Percentiles rank a stretch among this genome's conserved stretches.
Evolutionary conservation across 306 rosid genomes (phyloP).

Genomic region (Hylodesmum podocarpum): DNA sequence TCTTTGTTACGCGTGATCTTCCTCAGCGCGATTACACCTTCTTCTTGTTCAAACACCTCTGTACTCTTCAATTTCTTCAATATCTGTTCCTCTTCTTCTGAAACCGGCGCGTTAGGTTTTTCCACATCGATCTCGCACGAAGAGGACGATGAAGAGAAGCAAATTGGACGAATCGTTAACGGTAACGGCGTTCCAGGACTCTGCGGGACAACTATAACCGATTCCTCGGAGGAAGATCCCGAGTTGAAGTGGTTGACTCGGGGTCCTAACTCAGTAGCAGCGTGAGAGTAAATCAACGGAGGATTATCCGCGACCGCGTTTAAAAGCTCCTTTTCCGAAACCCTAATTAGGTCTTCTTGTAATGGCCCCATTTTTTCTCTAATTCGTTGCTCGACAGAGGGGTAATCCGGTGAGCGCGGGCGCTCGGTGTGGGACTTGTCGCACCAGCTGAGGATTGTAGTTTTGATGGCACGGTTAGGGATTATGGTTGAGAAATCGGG

Average conservation of each 20-base stretch:
- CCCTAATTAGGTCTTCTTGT: conserved; percentile 34
- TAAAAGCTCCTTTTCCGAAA: conserved; percentile 72
- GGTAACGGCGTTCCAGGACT: conserved; percentile 69
- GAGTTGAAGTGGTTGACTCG: conserved; percentile 57
- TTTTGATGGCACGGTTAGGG: conserved; percentile 59
- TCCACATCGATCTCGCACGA: conserved; percentile 51
- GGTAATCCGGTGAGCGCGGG: conserved; percentile 57
- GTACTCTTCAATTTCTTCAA: conserved; percentile 49
- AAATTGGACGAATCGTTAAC: conserved; percentile 64
- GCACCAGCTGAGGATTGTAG: conserved; percentile 73
- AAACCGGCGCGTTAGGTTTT: conserved; percentile 38
- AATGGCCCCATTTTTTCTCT: conserved; percentile 21
- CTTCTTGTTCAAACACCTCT: conserved; percentile 72
- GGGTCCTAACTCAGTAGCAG: conserved; percentile 75
- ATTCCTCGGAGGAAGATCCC: conserved; percentile 55
- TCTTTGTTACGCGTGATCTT: conserved; percentile 59
- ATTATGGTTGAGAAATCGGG: conserved; percentile 77
- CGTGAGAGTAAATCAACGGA: conserved; percentile 67
- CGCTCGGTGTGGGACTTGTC: conserved; percentile 21
- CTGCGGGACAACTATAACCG: conserved; percentile 36
- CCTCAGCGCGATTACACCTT: conserved; percentile 56
- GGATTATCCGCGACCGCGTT: conserved; percentile 67
- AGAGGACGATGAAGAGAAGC: conserved; percentile 69
- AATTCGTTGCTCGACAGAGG: conserved; percentile 48
- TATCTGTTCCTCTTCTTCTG: conserved; percentile 51